A percentile compares a stretch with the other conserved stretches of the same genome.
phyloP scores from a whole-genome alignment of 306 rosid genomes.

The Cicer chorassanicum region DNA sequence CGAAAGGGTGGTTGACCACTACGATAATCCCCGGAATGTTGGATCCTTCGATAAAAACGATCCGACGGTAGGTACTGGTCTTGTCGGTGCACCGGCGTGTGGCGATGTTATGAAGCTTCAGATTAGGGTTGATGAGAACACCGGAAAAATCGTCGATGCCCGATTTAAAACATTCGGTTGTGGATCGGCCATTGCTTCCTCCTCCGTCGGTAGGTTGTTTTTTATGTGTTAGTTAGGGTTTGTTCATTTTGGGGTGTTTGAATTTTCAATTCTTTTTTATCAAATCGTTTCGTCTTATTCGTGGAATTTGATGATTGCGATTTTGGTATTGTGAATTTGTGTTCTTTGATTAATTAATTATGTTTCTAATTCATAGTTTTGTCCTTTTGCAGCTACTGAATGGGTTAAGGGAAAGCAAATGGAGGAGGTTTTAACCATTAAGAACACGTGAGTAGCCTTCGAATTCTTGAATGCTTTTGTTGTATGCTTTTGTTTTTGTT shows the following conservation, averaged over 20 bases:
- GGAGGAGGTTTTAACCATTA: conserved; percentile 89
- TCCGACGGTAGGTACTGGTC: conserved; percentile 84
- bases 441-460: conserved; percentile 65
- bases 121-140: conserved; percentile 81
- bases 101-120: conserved; percentile 99
- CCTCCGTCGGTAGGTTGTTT: conserved; percentile 73
- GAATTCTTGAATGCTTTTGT: conserved; percentile 1
- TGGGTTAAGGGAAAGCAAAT: conserved; percentile 92
- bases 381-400: conserved; percentile 79
- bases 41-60: conserved; percentile 91
- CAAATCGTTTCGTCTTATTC: not conserved
- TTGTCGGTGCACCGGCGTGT: conserved; percentile 97
- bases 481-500: conserved; percentile 4
- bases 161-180: conserved; percentile 96
- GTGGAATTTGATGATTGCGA: not conserved
- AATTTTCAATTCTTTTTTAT: not conserved
- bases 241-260: conserved; percentile 8
- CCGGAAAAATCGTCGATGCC: conserved; percentile 89
- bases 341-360: not conserved
- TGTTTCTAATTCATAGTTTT: conserved; percentile 39
- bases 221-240: not conserved
- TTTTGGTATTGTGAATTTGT: not conserved
- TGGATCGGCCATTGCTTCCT: conserved; percentile 97
- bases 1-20: conserved; percentile 96
- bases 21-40: conserved; percentile 88